phyloP scores from a whole-genome alignment of 2,329 filamentous ascomycete species.

The Dactylellina leptospora region DNA sequence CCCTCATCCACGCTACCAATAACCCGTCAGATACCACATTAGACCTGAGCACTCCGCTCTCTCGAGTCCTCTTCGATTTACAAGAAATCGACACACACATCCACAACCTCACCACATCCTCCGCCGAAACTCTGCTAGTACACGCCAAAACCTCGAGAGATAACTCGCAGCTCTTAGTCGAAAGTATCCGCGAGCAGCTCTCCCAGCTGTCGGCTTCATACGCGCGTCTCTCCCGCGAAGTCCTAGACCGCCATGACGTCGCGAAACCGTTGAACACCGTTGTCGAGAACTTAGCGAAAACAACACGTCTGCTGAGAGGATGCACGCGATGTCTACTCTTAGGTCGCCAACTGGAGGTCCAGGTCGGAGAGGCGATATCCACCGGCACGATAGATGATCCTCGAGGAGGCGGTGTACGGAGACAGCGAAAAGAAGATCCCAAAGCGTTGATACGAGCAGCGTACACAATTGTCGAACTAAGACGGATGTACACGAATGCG shows the following conservation, averaged over 20 bases:
- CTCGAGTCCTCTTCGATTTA: slow-evolving; percentile 91
- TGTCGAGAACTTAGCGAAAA: slow-evolving; percentile 80
- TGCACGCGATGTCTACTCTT: slow-evolving; percentile 82
- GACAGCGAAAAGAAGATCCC: slow-evolving; percentile 73
- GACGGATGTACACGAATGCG: slow-evolving; percentile 73
- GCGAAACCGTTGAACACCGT: slow-evolving; percentile 83
- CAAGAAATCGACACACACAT: slow-evolving; percentile 98
- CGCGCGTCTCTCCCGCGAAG: slow-evolving; percentile 83
- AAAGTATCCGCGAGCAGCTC: slow-evolving; percentile 81
- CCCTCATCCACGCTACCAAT: slow-evolving; percentile 87
- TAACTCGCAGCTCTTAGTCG: slow-evolving; percentile 75
- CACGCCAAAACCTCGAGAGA: slow-evolving; percentile 79
- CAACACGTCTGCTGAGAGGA: slow-evolving; percentile 77
- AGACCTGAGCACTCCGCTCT: slow-evolving; percentile 92
- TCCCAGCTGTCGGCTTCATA: slow-evolving; percentile 84
- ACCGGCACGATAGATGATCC: slow-evolving; percentile 59
- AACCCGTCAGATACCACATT: slow-evolving; percentile 88
- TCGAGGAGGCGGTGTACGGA: slow-evolving; percentile 59
- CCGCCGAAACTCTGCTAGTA: slow-evolving; percentile 79
- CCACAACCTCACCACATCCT: slow-evolving; percentile 83
- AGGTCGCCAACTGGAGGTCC: slow-evolving; percentile 85
- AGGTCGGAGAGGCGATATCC: slow-evolving; percentile 74
- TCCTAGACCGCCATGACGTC: slow-evolving; percentile 82
- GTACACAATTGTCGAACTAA: slow-evolving; percentile 77
- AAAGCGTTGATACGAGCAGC: slow-evolving; percentile 82